A percentile compares a stretch with the other conserved stretches of the same genome.
Evolutionary conservation across 2,329 filamentous ascomycete genomes (phyloP).

Genomic region (Cyphellophora attinorum): DNA sequence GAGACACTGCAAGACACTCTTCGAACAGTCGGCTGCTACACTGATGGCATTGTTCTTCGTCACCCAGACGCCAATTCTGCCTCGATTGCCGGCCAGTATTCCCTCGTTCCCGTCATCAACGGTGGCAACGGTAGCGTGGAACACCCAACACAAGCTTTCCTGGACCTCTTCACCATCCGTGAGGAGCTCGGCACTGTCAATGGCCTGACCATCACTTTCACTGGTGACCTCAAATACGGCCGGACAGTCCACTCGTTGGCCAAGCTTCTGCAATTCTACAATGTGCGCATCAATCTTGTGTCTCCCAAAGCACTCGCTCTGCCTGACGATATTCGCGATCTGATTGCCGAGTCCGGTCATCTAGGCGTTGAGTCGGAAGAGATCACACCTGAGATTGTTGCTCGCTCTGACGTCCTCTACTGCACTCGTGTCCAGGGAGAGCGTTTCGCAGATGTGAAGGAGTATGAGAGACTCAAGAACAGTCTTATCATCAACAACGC

Average conservation of each 20-base stretch:
- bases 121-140: conserved; percentile 92
- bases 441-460: conserved; percentile 69
- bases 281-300: conserved; percentile 87
- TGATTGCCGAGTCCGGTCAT: conserved; percentile 65
- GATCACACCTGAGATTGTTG: conserved; percentile 79
- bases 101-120: conserved; percentile 88
- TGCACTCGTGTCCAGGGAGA: conserved; percentile 96
- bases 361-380: conserved; percentile 65
- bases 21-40: conserved; percentile 86
- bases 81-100: conserved; percentile 75
- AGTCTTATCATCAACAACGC: conserved; percentile 83
- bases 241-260: conserved; percentile 91
- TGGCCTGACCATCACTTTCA: conserved; percentile 90
- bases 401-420: conserved; percentile 83
- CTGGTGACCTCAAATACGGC: conserved; percentile 86
- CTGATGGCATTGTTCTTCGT: conserved; percentile 89
- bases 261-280: conserved; percentile 90
- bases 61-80: conserved; percentile 78
- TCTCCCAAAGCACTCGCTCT: conserved; percentile 70
- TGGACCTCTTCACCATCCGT: conserved; percentile 96
- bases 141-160: conserved; percentile 93
- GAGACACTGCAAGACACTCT: conserved; percentile 90
- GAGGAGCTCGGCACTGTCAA: conserved; percentile 95
- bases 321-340: conserved; percentile 62
- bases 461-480: conserved; percentile 83